These are phyloP conservation scores for Prunus padus DNA, from an alignment of 306 rosid species.

Conservation along the genomic window DNA sequence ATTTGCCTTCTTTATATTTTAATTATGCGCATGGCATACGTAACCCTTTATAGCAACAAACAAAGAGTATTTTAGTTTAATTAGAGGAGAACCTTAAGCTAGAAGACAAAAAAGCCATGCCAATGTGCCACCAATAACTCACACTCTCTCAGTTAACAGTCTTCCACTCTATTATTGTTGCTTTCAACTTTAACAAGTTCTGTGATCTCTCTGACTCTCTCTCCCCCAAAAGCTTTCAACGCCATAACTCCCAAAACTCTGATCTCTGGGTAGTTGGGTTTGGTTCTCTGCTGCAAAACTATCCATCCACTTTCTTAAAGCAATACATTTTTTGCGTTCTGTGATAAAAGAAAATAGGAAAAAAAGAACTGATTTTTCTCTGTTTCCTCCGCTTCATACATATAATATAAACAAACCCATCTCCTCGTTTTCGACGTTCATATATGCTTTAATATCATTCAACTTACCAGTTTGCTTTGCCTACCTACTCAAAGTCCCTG, in stretches of 20 bases:
- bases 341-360: background rate
- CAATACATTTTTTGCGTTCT: background rate
- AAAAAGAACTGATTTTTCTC: slow-evolving; percentile 1
- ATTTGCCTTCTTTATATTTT: background rate
- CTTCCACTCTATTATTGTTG: slow-evolving; percentile 17
- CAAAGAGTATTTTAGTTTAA: background rate
- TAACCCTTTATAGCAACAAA: background rate
- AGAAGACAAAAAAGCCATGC: background rate
- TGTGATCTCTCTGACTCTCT: background rate
- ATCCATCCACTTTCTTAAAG: slow-evolving; percentile 9
- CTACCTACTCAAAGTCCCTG: slow-evolving; percentile 7
- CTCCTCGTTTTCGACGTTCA: slow-evolving; percentile 32
- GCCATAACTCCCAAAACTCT: background rate
- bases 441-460: slow-evolving; percentile 10
- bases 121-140: background rate
- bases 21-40: background rate
- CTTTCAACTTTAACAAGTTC: background rate
- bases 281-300: background rate
- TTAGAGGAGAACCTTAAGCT: background rate
- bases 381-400: slow-evolving; percentile 31
- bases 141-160: background rate
- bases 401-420: slow-evolving; percentile 8
- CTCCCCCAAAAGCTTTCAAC: background rate
- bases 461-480: background rate
- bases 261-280: background rate